Evolutionary conservation across 2,329 filamentous ascomycete species (phyloP).

Genomic region (Calcarisporium arbuscula): DNA sequence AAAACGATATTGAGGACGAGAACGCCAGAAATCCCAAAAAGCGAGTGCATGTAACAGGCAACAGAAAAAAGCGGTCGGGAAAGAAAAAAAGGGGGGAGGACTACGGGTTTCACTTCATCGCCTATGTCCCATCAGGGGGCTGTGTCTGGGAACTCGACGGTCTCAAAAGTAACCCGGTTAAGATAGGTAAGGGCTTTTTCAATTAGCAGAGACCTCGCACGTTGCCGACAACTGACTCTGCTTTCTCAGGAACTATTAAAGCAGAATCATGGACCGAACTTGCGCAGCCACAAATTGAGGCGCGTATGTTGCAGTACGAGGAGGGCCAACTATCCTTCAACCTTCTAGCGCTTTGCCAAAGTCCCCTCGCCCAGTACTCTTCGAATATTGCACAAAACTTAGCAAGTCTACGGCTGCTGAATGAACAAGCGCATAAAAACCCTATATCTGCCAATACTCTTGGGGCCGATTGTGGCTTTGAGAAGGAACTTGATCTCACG

Average conservation of each 20-base stretch:
- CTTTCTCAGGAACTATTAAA: too few relatives aligned
- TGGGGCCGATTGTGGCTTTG: too few relatives aligned
- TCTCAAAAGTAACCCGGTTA: slow-evolving; percentile 60
- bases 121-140: slow-evolving; percentile 71
- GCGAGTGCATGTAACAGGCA: too few relatives aligned
- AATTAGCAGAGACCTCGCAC: neutral
- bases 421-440: slow-evolving; percentile 20
- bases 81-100: slow-evolving; percentile 44
- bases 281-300: slow-evolving; percentile 57
- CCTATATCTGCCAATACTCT: slow-evolving; percentile 16
- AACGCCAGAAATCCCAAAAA: slow-evolving; percentile 28
- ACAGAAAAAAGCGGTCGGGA: slow-evolving; percentile 23
- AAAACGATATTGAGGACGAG: slow-evolving; percentile 44
- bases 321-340: slow-evolving; percentile 67
- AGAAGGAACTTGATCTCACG: slow-evolving; percentile 18
- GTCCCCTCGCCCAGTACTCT: slow-evolving; percentile 48
- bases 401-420: slow-evolving; percentile 31
- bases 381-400: slow-evolving; percentile 39
- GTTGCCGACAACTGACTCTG: neutral
- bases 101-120: slow-evolving; percentile 80
- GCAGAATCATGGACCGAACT: slow-evolving; percentile 62
- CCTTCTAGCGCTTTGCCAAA: slow-evolving; percentile 67
- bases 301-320: slow-evolving; percentile 61
- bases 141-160: slow-evolving; percentile 87
- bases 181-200: slow-evolving; percentile 20